These are phyloP conservation scores for Apiotrichum gracile DNA, from an alignment of 1,284 basidiomycete genomes.

Conservation along the genomic window DNA sequence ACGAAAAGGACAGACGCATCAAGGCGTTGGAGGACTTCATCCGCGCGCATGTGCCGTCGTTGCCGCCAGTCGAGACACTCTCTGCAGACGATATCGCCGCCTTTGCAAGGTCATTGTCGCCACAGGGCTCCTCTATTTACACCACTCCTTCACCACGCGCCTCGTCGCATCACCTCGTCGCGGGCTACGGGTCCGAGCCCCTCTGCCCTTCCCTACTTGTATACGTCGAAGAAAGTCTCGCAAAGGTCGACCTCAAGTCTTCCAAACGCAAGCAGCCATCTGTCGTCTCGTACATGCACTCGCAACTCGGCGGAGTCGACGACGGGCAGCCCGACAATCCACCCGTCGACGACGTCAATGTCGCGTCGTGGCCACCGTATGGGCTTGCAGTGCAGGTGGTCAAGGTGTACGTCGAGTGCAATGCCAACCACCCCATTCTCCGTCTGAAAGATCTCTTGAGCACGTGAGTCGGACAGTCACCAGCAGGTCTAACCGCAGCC, in stretches of 20 bases:
- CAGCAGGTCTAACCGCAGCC: background rate
- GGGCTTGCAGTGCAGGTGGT: constrained; percentile 2
- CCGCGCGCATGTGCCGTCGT: background rate
- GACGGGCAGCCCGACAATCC: background rate
- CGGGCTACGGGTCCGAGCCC: background rate
- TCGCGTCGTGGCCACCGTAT: constrained; percentile 7
- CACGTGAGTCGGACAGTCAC: background rate
- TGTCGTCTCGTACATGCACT: constrained; percentile 1
- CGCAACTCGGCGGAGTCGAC: background rate
- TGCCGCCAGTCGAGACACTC: background rate
- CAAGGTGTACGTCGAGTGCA: constrained; percentile 3
- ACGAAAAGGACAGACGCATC: constrained; percentile 8
- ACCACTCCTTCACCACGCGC: background rate
- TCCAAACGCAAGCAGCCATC: background rate
- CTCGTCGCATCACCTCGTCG: background rate
- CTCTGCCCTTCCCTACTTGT: background rate
- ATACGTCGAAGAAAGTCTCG: background rate
- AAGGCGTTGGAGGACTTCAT: constrained; percentile 4
- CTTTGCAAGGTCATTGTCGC: background rate
- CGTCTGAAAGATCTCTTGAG: background rate
- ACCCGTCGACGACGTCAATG: background rate
- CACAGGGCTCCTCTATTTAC: background rate
- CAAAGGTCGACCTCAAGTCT: constrained; percentile 1
- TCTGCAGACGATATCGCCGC: background rate
- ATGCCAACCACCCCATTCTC: constrained; percentile 2